Evolutionary conservation across 495 filamentous ascomycete genomes (phyloP).

Genomic region (Aspergillus biplanus): DNA sequence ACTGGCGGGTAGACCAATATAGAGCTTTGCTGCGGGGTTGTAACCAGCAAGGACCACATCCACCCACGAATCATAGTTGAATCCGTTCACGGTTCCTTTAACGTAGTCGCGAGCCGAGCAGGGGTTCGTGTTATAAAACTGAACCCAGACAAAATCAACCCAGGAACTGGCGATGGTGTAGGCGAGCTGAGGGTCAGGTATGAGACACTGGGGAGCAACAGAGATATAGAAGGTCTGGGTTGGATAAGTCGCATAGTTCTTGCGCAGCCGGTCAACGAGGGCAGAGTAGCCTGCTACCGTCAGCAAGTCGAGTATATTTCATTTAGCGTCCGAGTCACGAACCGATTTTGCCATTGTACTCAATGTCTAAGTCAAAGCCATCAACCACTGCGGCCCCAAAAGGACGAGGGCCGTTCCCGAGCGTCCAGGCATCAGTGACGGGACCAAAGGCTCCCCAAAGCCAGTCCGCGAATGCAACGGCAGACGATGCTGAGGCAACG

Average conservation of each 20-base stretch:
- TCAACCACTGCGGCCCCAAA: constrained; percentile 65
- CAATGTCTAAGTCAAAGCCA: constrained; percentile 75
- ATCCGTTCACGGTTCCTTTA: constrained; percentile 49
- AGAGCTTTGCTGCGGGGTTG: constrained; percentile 65
- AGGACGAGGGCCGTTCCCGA: constrained; percentile 52
- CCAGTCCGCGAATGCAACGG: constrained; percentile 57
- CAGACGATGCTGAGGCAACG: constrained; percentile 37
- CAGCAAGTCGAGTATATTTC: background rate
- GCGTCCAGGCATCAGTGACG: constrained; percentile 40
- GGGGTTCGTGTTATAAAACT: constrained; percentile 67
- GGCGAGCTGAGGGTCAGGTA: constrained; percentile 61
- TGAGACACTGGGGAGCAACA: constrained; percentile 65
- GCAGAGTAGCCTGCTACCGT: constrained; percentile 39
- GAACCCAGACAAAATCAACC: constrained; percentile 70
- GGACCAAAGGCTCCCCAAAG: constrained; percentile 70
- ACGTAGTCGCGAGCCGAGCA: constrained; percentile 58
- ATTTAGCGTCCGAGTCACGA: constrained; percentile 23
- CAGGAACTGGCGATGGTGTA: constrained; percentile 49
- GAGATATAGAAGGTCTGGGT: constrained; percentile 63
- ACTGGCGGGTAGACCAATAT: constrained; percentile 64
- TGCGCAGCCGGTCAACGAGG: constrained; percentile 56
- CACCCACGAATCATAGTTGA: constrained; percentile 71
- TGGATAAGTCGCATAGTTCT: constrained; percentile 47
- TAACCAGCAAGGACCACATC: constrained; percentile 57
- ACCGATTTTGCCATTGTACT: constrained; percentile 50